Conservation (phyloP, 345 rosid species). For the Heritiera littoralis region DNA sequence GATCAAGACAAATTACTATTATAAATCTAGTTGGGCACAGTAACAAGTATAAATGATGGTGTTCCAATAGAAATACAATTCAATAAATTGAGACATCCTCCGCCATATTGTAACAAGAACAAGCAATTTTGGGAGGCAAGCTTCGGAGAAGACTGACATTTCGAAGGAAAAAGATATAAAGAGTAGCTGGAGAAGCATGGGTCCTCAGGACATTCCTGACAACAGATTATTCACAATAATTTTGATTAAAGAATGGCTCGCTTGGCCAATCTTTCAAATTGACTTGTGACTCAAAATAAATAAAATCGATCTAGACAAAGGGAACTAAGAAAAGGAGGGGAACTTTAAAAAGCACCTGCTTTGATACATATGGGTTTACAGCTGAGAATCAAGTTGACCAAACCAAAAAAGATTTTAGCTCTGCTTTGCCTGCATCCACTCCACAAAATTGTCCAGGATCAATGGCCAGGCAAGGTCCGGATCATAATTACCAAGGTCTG, state of each 20-base stretch:
- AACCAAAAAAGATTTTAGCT: conserved; percentile 36
- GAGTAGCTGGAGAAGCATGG: conserved; percentile 15
- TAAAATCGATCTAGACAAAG: neutral
- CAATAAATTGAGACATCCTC: conserved; percentile 1
- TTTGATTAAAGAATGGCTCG: neutral
- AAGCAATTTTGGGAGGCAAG: neutral
- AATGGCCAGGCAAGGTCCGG: conserved; percentile 98
- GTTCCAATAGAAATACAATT: neutral
- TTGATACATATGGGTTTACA: conserved; percentile 43
- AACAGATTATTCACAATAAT: conserved; percentile 21
- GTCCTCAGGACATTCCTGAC: conserved; percentile 40
- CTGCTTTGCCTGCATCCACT: conserved; percentile 86
- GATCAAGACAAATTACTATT: neutral
- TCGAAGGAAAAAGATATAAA: neutral
- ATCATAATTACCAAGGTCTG: conserved; percentile 71
- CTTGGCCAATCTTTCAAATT: neutral
- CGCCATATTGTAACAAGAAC: conserved; percentile 1
- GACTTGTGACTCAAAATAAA: neutral
- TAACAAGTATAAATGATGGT: neutral
- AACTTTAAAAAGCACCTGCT: conserved; percentile 32
- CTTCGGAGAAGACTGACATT: neutral
- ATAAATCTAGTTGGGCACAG: neutral
- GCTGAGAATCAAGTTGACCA: conserved; percentile 41
- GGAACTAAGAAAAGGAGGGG: neutral
- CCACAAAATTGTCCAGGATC: conserved; percentile 97